Evolutionary conservation across 2,329 filamentous ascomycete species (phyloP).

Genomic region (Colletotrichum cuscutae): DNA sequence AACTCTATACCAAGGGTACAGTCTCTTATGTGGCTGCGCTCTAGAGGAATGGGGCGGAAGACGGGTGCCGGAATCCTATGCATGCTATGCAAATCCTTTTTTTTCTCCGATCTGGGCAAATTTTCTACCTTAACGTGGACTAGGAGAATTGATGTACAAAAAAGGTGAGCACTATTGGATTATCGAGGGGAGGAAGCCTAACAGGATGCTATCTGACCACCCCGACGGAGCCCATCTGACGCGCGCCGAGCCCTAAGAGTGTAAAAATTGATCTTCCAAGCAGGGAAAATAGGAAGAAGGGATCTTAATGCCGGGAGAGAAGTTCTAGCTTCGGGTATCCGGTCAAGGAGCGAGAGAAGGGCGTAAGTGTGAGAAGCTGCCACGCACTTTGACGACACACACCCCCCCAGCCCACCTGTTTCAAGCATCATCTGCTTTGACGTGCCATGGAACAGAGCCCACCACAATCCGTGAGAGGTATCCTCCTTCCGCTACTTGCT

Average conservation of each 20-base stretch:
- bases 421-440: constrained; percentile 34
- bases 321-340: constrained; percentile 12
- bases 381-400: constrained; percentile 19
- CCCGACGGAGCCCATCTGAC: constrained; percentile 9
- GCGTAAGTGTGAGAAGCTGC: constrained; percentile 21
- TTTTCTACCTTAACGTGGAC: too few species aligned
- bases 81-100: background rate
- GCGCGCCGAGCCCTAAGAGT: constrained; percentile 24
- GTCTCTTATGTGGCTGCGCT: background rate
- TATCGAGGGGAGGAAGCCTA: constrained; percentile 9
- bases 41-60: background rate
- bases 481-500: too few species aligned
- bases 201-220: constrained; percentile 24
- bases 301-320: background rate
- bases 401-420: constrained; percentile 28
- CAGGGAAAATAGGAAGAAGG: background rate
- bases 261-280: background rate
- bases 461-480: background rate
- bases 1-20: background rate
- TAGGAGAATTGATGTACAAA: background rate
- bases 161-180: background rate
- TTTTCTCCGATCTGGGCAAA: background rate
- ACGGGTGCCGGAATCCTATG: constrained; percentile 4
- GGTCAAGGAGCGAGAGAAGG: background rate
- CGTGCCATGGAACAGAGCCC: constrained; percentile 27